Percentiles rank a stretch among this genome's conserved stretches.
phyloP scores from a whole-genome alignment of 2,329 filamentous ascomycete genomes.

The Aspergillus neotritici region DNA sequence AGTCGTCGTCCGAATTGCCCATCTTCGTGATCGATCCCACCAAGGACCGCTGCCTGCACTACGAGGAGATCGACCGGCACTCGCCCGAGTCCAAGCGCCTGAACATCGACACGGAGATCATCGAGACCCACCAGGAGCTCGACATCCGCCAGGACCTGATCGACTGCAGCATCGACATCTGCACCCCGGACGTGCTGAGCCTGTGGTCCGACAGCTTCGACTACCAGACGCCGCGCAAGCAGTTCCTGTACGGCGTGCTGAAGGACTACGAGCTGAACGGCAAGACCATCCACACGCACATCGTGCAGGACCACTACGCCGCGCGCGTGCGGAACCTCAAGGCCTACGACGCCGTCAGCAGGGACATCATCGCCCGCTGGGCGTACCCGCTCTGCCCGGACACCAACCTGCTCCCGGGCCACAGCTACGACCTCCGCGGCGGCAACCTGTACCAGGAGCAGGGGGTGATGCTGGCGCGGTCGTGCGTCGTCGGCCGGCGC shows the following conservation, averaged over 20 bases:
- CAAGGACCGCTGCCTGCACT: constrained; percentile 79
- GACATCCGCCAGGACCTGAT: constrained; percentile 83
- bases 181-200: constrained; percentile 88
- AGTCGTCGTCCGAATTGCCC: constrained; percentile 67
- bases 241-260: constrained; percentile 85
- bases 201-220: constrained; percentile 98
- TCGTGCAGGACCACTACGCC: constrained; percentile 76
- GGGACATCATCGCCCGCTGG: constrained; percentile 81
- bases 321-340: constrained; percentile 79
- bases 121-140: constrained; percentile 67
- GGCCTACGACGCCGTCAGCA: constrained; percentile 82
- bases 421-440: constrained; percentile 66
- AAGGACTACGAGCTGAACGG: constrained; percentile 97
- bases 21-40: constrained; percentile 81
- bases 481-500: constrained; percentile 61
- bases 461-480: constrained; percentile 66
- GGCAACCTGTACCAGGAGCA: constrained; percentile 73
- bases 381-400: constrained; percentile 85
- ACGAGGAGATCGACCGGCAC: constrained; percentile 76
- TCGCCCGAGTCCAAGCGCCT: constrained; percentile 51
- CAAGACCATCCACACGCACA: constrained; percentile 90
- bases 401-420: constrained; percentile 72
- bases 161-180: constrained; percentile 94
- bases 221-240: constrained; percentile 80
- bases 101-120: constrained; percentile 71